A percentile compares a stretch with the other conserved stretches of the same genome.
These are phyloP conservation scores for Trichoderma koningiopsis DNA, from an alignment of 2,329 filamentous ascomycete species.

Conservation along the genomic window DNA sequence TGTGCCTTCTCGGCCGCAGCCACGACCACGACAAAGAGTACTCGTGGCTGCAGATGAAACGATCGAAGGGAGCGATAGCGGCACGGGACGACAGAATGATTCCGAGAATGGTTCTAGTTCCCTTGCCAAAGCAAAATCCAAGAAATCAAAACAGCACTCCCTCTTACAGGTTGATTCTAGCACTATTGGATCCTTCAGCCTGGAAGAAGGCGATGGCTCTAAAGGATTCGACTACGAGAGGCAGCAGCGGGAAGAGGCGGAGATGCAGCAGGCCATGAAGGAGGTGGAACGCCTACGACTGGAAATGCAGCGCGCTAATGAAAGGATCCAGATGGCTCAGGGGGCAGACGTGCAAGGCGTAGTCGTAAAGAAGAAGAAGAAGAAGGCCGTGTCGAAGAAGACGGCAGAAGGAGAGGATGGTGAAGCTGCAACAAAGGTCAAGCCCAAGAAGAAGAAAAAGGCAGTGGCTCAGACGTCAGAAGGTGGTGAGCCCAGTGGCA, in stretches of 20 bases:
- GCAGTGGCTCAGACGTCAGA: constrained; percentile 9
- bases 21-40: constrained; percentile 60
- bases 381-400: constrained; percentile 56
- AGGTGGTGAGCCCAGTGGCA: neutral
- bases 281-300: constrained; percentile 84
- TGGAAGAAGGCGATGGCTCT: constrained; percentile 57
- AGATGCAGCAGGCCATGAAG: constrained; percentile 85
- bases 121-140: constrained; percentile 51
- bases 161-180: constrained; percentile 87
- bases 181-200: constrained; percentile 70
- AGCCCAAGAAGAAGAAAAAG: constrained; percentile 43
- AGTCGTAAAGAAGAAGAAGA: constrained; percentile 69
- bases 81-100: constrained; percentile 52
- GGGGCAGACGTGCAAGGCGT: constrained; percentile 67
- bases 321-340: constrained; percentile 70
- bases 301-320: constrained; percentile 84
- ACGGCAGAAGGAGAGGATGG: constrained; percentile 29
- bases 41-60: constrained; percentile 75
- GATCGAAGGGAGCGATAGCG: constrained; percentile 57
- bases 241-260: constrained; percentile 75
- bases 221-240: constrained; percentile 61
- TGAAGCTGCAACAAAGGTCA: constrained; percentile 49
- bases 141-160: constrained; percentile 60
- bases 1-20: constrained; percentile 39
- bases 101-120: constrained; percentile 56